A percentile compares a stretch with the other conserved stretches of the same genome.
These are phyloP conservation scores for Apophysomyces sp. DNA, from an alignment of 371 early-diverging fungal genomes.

Conservation along the genomic window DNA sequence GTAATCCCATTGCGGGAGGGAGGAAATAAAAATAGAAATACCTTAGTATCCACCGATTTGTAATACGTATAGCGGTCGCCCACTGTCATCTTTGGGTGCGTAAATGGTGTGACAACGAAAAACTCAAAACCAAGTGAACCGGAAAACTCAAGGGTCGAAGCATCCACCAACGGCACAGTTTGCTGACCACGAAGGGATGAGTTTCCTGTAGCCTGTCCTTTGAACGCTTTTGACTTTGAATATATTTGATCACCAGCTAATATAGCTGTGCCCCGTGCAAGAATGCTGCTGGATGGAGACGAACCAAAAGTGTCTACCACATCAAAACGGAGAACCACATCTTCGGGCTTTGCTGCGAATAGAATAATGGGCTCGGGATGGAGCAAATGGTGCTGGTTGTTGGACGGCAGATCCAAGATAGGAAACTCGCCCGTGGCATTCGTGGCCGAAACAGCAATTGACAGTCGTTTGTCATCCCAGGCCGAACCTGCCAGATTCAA, in stretches of 20 bases:
- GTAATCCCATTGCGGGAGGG: not conserved
- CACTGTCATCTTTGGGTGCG: slow-evolving; percentile 56
- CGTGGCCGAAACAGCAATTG: slow-evolving; percentile 59
- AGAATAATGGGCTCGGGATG: slow-evolving; percentile 65
- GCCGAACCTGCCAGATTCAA: slow-evolving; percentile 18
- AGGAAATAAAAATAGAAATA: slow-evolving; percentile 1
- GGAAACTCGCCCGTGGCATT: slow-evolving; percentile 64
- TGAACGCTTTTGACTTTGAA: slow-evolving; percentile 40
- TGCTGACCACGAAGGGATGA: slow-evolving; percentile 46
- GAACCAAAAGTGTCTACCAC: slow-evolving; percentile 64
- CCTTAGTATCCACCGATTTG: slow-evolving; percentile 63
- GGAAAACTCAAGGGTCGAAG: slow-evolving; percentile 53
- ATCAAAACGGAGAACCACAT: slow-evolving; percentile 62
- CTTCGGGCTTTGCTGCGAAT: slow-evolving; percentile 51
- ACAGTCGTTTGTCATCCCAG: slow-evolving; percentile 43
- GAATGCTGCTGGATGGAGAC: slow-evolving; percentile 32
- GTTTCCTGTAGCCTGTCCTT: slow-evolving; percentile 31
- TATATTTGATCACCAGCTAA: slow-evolving; percentile 50
- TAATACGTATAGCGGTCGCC: slow-evolving; percentile 65
- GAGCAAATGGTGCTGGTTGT: slow-evolving; percentile 21
- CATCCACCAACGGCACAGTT: slow-evolving; percentile 60
- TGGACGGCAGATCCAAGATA: slow-evolving; percentile 61
- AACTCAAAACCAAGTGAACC: slow-evolving; percentile 66
- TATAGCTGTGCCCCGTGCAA: slow-evolving; percentile 62
- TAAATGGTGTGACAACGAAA: slow-evolving; percentile 68